Conservation (phyloP, 2,329 filamentous ascomycete genomes). For the Cryphonectria radicalis region DNA sequence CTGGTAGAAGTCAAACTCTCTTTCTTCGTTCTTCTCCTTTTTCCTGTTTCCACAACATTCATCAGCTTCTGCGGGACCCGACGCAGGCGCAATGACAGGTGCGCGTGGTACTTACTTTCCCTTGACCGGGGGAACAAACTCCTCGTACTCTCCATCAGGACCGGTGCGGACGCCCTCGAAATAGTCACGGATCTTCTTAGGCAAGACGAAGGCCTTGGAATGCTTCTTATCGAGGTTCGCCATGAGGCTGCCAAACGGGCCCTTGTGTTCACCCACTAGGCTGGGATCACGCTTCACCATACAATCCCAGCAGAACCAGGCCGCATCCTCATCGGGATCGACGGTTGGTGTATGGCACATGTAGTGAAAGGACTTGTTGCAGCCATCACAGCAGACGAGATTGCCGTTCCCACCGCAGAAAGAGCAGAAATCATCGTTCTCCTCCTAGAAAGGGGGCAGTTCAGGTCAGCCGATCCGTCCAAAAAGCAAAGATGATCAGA, state of each 20-base stretch:
- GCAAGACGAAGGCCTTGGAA: constrained; percentile 73
- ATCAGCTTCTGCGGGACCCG: constrained; percentile 37
- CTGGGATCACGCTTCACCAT: constrained; percentile 54
- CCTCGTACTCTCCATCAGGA: constrained; percentile 79
- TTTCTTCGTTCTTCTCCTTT: constrained; percentile 64
- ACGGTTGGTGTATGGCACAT: constrained; percentile 83
- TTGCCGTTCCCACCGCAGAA: constrained; percentile 83
- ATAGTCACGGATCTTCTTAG: constrained; percentile 70
- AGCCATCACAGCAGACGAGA: constrained; percentile 92
- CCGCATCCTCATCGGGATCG: constrained; percentile 58
- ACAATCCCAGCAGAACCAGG: constrained; percentile 83
- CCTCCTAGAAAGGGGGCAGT: constrained; percentile 49
- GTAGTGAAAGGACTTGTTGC: constrained; percentile 88
- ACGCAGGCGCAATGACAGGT: neutral
- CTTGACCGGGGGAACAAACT: constrained; percentile 60
- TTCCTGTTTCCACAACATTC: constrained; percentile 46
- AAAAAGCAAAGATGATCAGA: constrained; percentile 18
- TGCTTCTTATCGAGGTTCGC: constrained; percentile 69
- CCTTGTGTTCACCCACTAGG: constrained; percentile 52
- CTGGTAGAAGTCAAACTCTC: constrained; percentile 68
- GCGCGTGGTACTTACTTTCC: constrained; percentile 61
- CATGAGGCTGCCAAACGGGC: constrained; percentile 66
- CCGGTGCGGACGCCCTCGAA: constrained; percentile 82
- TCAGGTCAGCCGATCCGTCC: constrained; percentile 20
- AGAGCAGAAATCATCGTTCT: constrained; percentile 90